Evolutionary conservation across 192 early-diverging fungal species (phyloP).

Genomic region (Gaertneriomyces sp.): DNA sequence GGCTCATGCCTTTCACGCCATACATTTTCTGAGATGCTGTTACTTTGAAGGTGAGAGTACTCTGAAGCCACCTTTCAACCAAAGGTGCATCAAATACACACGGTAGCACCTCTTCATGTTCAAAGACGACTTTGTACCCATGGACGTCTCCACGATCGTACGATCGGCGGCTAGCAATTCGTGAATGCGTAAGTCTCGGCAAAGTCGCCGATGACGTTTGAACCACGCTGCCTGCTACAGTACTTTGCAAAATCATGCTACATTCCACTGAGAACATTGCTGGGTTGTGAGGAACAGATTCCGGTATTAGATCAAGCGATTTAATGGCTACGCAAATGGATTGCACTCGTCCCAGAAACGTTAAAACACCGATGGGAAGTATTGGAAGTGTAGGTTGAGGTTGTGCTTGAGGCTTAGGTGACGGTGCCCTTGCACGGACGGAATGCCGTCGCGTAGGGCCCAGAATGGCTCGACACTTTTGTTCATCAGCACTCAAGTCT

Average conservation of each 20-base stretch:
- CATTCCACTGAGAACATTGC: background rate
- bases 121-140: constrained; percentile 15
- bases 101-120: constrained; percentile 28
- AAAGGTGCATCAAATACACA: constrained; percentile 29
- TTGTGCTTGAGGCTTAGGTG: background rate
- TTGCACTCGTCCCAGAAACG: constrained; percentile 30
- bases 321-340: constrained; percentile 22
- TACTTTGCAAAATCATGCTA: background rate
- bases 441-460: constrained; percentile 3
- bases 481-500: constrained; percentile 23
- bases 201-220: background rate
- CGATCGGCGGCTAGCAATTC: constrained; percentile 13
- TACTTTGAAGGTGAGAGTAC: constrained; percentile 15
- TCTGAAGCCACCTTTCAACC: constrained; percentile 23
- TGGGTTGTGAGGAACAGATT: constrained; percentile 8
- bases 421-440: too few relatives aligned
- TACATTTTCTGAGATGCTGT: constrained; percentile 13
- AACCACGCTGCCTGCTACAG: background rate
- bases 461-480: constrained; percentile 10
- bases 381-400: background rate
- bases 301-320: constrained; percentile 24
- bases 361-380: constrained; percentile 22
- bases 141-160: background rate
- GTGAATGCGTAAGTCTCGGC: constrained; percentile 14
- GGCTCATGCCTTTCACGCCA: background rate